A percentile compares a stretch with the other conserved stretches of the same genome.
phyloP scores from a whole-genome alignment of 2,329 filamentous ascomycete species.

The Orbilia blumenaviensis region DNA sequence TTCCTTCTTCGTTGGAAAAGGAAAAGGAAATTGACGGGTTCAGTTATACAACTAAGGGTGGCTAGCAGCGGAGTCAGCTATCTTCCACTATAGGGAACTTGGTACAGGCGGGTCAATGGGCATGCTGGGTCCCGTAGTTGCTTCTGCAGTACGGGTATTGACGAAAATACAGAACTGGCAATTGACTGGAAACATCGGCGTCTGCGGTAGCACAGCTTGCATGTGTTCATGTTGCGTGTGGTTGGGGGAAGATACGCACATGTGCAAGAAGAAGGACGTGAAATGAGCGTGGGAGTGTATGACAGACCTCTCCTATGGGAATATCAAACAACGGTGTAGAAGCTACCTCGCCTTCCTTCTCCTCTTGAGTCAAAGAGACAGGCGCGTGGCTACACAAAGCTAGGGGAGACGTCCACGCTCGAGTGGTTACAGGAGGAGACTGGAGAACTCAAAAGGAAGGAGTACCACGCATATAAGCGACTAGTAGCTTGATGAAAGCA shows the following conservation, averaged over 20 bases:
- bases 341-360: constrained; percentile 13
- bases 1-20: constrained; percentile 50
- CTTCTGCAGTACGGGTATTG: constrained; percentile 38
- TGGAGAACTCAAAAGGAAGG: constrained; percentile 30
- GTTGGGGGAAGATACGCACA: constrained; percentile 48
- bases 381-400: constrained; percentile 52
- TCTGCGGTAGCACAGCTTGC: constrained; percentile 52
- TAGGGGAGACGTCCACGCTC: constrained; percentile 24
- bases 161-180: constrained; percentile 51
- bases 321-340: constrained; percentile 38
- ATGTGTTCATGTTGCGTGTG: constrained; percentile 50
- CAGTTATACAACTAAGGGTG: constrained; percentile 51
- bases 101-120: constrained; percentile 13
- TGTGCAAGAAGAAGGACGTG: constrained; percentile 36
- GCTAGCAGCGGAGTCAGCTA: constrained; percentile 45
- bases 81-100: constrained; percentile 53
- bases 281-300: constrained; percentile 50
- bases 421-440: constrained; percentile 8
- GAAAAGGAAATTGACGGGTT: constrained; percentile 48
- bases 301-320: constrained; percentile 50
- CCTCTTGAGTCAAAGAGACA: constrained; percentile 39
- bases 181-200: constrained; percentile 50
- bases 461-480: constrained; percentile 46
- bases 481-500: constrained; percentile 35
- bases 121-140: constrained; percentile 32